These are phyloP conservation scores for Anthoceros angustus DNA, from an alignment of 225 moss, liverwort and hornwort species.

Conservation along the genomic window DNA sequence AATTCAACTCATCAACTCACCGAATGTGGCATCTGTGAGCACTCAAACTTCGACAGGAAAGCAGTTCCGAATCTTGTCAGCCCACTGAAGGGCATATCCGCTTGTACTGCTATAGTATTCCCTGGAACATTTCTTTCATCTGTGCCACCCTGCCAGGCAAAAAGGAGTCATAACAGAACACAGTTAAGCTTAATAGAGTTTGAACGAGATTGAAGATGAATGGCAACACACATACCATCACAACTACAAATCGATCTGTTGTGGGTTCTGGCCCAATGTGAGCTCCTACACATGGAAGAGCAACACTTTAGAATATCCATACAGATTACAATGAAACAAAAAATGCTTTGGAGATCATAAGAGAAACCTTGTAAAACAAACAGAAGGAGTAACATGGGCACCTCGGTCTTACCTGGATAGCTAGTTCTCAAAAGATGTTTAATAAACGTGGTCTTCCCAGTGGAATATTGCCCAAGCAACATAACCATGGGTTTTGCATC, in stretches of 20 bases:
- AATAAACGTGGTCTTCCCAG: constrained; percentile 95
- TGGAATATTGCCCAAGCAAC: constrained; percentile 96
- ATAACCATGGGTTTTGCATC: constrained; percentile 98
- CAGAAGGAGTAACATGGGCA: not conserved
- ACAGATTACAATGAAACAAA: too few species aligned
- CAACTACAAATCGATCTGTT: constrained; percentile 96
- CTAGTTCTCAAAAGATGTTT: constrained; percentile 77
- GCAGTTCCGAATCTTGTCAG: constrained; percentile 86
- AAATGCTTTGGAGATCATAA: not conserved
- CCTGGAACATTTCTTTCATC: constrained; percentile 93
- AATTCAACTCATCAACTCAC: constrained; percentile 14
- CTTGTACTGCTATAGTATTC: constrained; percentile 92
- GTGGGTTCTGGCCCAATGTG: constrained; percentile 99
- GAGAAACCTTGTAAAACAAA: not conserved
- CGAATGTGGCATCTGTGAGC: constrained; percentile 94
- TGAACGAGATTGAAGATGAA: not conserved
- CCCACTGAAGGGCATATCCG: constrained; percentile 98
- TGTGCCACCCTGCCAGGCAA: constrained; percentile 53
- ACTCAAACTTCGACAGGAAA: constrained; percentile 94
- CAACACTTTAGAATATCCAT: not conserved
- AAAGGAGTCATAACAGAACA: not conserved
- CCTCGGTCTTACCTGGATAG: constrained; percentile 33
- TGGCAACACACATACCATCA: constrained; percentile 45
- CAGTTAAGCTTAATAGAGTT: not conserved
- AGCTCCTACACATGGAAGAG: constrained; percentile 34